Evolutionary conservation across 768 basidiomycete species (phyloP).

Genomic region (Lepiota venenata): DNA sequence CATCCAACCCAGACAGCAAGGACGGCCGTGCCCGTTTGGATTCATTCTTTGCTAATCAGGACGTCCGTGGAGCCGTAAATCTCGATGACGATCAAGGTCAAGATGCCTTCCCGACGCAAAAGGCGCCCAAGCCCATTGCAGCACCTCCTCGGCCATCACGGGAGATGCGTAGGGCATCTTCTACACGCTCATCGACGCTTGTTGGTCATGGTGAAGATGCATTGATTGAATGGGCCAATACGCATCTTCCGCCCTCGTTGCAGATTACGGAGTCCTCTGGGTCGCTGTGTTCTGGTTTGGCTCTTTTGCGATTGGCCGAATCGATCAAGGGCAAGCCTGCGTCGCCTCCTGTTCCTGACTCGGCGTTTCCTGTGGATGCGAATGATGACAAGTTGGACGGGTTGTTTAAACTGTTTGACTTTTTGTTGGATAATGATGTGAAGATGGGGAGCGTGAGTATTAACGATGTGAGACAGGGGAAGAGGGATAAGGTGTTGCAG

Average conservation of each 20-base stretch:
- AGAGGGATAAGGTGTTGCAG: conserved; percentile 77
- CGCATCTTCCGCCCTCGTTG: conserved; percentile 63
- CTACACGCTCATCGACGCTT: conserved; percentile 25
- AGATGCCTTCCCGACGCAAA: neutral
- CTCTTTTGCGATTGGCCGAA: conserved; percentile 84
- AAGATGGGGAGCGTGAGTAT: conserved; percentile 91
- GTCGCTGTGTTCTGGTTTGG: conserved; percentile 62
- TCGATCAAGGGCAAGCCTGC: conserved; percentile 64
- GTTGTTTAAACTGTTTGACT: conserved; percentile 87
- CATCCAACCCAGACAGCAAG: conserved; percentile 29
- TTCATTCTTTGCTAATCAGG: conserved; percentile 51
- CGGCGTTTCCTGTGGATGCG: conserved; percentile 66
- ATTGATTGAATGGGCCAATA: conserved; percentile 90
- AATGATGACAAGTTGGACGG: conserved; percentile 84
- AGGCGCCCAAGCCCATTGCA: conserved; percentile 15
- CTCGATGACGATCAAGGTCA: conserved; percentile 16
- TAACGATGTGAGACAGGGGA: conserved; percentile 86
- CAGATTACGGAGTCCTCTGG: conserved; percentile 49
- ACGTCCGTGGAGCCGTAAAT: conserved; percentile 17
- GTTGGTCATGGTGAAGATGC: conserved; percentile 32
- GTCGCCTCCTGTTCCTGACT: conserved; percentile 72
- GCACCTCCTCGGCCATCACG: conserved; percentile 68
- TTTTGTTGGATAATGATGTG: conserved; percentile 87
- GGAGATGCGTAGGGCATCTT: conserved; percentile 48
- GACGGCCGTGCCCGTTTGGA: conserved; percentile 49